Evolutionary conservation across 75 land plant genomes (phyloP).

Genomic region (Isoetes taiwanensis): DNA sequence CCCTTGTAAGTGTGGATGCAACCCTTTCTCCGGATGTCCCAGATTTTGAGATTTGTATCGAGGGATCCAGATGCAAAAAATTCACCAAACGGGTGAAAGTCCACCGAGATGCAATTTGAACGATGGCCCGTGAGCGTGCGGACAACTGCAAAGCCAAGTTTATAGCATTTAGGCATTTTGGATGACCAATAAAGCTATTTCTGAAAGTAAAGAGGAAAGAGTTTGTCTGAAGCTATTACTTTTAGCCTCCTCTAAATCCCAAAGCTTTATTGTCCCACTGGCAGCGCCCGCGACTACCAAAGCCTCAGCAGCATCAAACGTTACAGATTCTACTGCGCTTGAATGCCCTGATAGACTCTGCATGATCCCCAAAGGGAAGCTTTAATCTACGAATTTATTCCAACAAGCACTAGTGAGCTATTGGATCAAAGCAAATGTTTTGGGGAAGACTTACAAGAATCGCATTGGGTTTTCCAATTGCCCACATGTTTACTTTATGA

Average conservation of each 20-base stretch:
- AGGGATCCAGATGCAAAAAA: conserved; percentile 4
- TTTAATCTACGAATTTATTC: too few relatives aligned
- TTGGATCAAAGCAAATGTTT: too few relatives aligned
- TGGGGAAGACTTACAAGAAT: conserved; percentile 56
- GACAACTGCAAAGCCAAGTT: neutral
- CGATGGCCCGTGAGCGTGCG: conserved; percentile 6
- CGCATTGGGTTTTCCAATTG: conserved; percentile 72
- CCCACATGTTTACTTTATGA: conserved; percentile 88
- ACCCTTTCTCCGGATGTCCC: conserved; percentile 3
- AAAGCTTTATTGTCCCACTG: conserved; percentile 6
- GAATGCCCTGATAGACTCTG: conserved; percentile 6
- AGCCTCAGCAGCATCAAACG: conserved; percentile 3
- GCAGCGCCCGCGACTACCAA: conserved; percentile 3
- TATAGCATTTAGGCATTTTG: neutral
- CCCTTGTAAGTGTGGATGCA: conserved; percentile 7
- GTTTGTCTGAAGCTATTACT: neutral
- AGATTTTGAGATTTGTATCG: conserved; percentile 1
- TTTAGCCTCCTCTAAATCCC: conserved; percentile 1
- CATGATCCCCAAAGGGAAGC: too few relatives aligned
- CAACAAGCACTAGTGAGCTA: too few relatives aligned
- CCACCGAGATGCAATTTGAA: conserved; percentile 2
- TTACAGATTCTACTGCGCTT: conserved; percentile 1
- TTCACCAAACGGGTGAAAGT: conserved; percentile 6
- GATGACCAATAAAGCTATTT: neutral
- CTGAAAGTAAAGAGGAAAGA: neutral